These are phyloP conservation scores for Lasiosphaeria miniovina DNA, from an alignment of 495 filamentous ascomycete genomes.

Conservation along the genomic window DNA sequence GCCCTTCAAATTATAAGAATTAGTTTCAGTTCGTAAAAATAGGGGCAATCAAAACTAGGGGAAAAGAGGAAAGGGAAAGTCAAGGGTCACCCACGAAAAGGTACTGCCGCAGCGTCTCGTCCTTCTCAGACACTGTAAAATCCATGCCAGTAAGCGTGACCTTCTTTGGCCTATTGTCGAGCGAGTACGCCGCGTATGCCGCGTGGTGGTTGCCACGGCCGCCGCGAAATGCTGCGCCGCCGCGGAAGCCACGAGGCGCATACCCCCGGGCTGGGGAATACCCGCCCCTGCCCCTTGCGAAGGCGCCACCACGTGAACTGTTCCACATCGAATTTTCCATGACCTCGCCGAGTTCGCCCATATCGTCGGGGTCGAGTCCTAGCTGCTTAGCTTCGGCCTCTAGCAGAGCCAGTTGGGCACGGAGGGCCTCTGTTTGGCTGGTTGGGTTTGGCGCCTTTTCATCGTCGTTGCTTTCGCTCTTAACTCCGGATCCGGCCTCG, in stretches of 20 bases:
- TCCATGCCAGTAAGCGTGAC: constrained; percentile 70
- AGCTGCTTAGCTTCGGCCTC: constrained; percentile 81
- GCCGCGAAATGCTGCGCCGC: constrained; percentile 45
- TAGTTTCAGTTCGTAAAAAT: neutral
- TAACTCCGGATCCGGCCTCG: constrained; percentile 6
- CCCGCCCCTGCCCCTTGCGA: constrained; percentile 47
- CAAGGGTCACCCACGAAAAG: constrained; percentile 63
- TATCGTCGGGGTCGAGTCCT: constrained; percentile 62
- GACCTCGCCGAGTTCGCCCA: constrained; percentile 22
- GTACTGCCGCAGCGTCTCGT: constrained; percentile 82
- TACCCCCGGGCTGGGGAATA: constrained; percentile 41
- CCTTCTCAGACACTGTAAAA: constrained; percentile 61
- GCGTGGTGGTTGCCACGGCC: constrained; percentile 57
- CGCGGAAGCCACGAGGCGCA: constrained; percentile 44
- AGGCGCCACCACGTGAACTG: constrained; percentile 36
- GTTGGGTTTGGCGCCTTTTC: constrained; percentile 25
- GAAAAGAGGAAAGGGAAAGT: too few species aligned
- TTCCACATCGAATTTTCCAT: constrained; percentile 33
- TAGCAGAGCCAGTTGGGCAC: constrained; percentile 75
- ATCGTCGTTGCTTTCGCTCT: constrained; percentile 23
- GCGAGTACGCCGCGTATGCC: constrained; percentile 63
- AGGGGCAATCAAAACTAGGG: neutral
- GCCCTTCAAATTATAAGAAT: constrained; percentile 51
- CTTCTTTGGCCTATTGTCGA: constrained; percentile 84
- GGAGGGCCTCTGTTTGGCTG: constrained; percentile 54